Percentiles rank a stretch among this genome's conserved stretches.
Conservation (phyloP, 2,329 filamentous ascomycete genomes). For the Penicillium polonicum region DNA sequence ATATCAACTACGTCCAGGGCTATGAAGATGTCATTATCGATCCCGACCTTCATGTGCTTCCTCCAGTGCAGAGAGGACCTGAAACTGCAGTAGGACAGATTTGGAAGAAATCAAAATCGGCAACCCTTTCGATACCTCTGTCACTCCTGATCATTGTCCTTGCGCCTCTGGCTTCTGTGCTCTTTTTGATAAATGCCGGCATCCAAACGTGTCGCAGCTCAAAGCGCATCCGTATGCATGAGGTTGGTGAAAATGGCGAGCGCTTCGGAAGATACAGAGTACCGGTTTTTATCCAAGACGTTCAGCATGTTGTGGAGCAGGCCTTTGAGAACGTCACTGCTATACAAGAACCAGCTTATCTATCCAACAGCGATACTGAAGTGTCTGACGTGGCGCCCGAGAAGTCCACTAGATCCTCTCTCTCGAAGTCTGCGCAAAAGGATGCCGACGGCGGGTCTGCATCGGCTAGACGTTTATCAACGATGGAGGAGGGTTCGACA, state of each 20-base stretch:
- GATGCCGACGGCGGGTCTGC: background rate
- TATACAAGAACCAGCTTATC: slow-evolving; percentile 68
- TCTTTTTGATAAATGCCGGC: slow-evolving; percentile 72
- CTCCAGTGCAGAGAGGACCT: slow-evolving; percentile 25
- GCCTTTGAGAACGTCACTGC: slow-evolving; percentile 72
- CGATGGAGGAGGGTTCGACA: background rate
- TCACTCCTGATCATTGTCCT: slow-evolving; percentile 66
- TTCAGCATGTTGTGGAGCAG: slow-evolving; percentile 73
- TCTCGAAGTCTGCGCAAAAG: background rate
- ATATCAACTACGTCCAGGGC: slow-evolving; percentile 70
- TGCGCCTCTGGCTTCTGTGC: slow-evolving; percentile 68
- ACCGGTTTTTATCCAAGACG: slow-evolving; percentile 71
- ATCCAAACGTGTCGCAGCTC: slow-evolving; percentile 74
- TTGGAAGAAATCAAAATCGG: slow-evolving; percentile 36
- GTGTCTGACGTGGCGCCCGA: slow-evolving; percentile 34
- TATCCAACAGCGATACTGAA: slow-evolving; percentile 45
- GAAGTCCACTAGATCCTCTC: background rate
- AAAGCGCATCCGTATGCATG: slow-evolving; percentile 72
- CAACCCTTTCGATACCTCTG: slow-evolving; percentile 60
- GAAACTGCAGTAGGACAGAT: slow-evolving; percentile 31
- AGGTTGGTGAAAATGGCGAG: slow-evolving; percentile 66
- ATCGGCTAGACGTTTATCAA: background rate
- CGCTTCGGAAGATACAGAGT: slow-evolving; percentile 70
- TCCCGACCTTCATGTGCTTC: slow-evolving; percentile 32
- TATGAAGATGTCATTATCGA: slow-evolving; percentile 77